Evolutionary conservation across 2,329 filamentous ascomycete species (phyloP).

Genomic region (Aspergillus sp.): DNA sequence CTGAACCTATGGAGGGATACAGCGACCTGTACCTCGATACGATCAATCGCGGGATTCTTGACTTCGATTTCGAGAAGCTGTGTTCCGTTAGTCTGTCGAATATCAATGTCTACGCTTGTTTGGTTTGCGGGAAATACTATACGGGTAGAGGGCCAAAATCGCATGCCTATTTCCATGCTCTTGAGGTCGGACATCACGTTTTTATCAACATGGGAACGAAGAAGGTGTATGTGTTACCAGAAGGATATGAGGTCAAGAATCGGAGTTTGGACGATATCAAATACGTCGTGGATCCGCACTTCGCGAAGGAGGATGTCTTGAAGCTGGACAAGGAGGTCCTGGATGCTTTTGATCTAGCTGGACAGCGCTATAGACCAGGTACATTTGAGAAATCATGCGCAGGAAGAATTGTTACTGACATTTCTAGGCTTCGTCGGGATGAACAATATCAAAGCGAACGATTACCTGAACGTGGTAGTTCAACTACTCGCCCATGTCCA

Average conservation of each 20-base stretch:
- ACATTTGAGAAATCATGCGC: slow-evolving; percentile 5
- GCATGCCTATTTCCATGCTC: slow-evolving; percentile 93
- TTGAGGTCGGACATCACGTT: slow-evolving; percentile 93
- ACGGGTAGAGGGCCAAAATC: slow-evolving; percentile 90
- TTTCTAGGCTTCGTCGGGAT: slow-evolving; percentile 77
- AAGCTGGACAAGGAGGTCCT: slow-evolving; percentile 61
- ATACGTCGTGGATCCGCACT: slow-evolving; percentile 87
- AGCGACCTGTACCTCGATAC: slow-evolving; percentile 96
- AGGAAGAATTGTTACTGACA: slow-evolving; percentile 2
- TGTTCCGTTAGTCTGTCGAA: slow-evolving; percentile 94
- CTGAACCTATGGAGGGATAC: slow-evolving; percentile 78
- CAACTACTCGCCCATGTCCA: slow-evolving; percentile 86
- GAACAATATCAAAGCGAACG: slow-evolving; percentile 99
- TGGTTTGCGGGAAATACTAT: slow-evolving; percentile 97
- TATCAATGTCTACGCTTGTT: slow-evolving; percentile 96
- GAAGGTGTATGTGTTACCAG: slow-evolving; percentile 58
- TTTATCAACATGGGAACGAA: slow-evolving; percentile 84
- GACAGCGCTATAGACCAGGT: slow-evolving; percentile 79
- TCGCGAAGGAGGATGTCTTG: slow-evolving; percentile 71
- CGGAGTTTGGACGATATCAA: slow-evolving; percentile 97
- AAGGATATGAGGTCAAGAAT: slow-evolving; percentile 93
- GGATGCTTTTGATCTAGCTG: slow-evolving; percentile 66
- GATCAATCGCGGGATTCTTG: slow-evolving; percentile 83
- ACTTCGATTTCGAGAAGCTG: slow-evolving; percentile 98
- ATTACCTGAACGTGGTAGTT: slow-evolving; percentile 93